Conservation (phyloP, 1,284 basidiomycete species). For the Tilletiaria anomala region DNA sequence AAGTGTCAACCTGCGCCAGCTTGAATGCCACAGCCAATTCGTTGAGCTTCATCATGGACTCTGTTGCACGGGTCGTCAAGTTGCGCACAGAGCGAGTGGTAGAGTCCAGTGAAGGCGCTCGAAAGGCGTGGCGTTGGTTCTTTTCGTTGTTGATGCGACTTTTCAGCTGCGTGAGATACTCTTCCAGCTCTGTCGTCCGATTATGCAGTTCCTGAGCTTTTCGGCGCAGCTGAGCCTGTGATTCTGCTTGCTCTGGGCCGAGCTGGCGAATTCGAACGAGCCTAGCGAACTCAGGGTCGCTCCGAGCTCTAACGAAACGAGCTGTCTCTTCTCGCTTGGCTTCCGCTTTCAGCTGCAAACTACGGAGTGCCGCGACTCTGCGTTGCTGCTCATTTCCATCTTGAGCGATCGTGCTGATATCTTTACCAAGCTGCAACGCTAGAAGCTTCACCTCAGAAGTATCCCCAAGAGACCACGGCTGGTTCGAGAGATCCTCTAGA, state of each 20-base stretch:
- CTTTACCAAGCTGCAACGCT: conserved; percentile 10
- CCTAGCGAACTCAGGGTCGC: conserved; percentile 62
- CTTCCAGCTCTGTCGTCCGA: conserved; percentile 61
- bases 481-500: conserved; percentile 14
- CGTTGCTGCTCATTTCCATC: conserved; percentile 35
- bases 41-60: too few species aligned
- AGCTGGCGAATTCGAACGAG: conserved; percentile 65
- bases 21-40: too few species aligned
- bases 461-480: conserved; percentile 40
- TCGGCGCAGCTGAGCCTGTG: conserved; percentile 58
- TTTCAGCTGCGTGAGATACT: too few species aligned
- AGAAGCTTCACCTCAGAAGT: conserved; percentile 25
- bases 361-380: conserved; percentile 42
- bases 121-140: too few species aligned
- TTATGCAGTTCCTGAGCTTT: conserved; percentile 56
- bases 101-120: too few species aligned
- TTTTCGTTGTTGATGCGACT: too few species aligned
- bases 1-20: too few species aligned
- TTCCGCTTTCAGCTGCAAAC: conserved; percentile 43
- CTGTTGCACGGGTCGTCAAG: too few species aligned
- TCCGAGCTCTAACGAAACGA: conserved; percentile 58
- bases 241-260: conserved; percentile 74
- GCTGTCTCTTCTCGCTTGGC: conserved; percentile 32
- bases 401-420: conserved; percentile 11
- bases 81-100: too few species aligned